Evolutionary conservation across 495 filamentous ascomycete species (phyloP), one percentile per base, ranked within the genome.

Genomic region (Terfezia boudieri): DNA sequence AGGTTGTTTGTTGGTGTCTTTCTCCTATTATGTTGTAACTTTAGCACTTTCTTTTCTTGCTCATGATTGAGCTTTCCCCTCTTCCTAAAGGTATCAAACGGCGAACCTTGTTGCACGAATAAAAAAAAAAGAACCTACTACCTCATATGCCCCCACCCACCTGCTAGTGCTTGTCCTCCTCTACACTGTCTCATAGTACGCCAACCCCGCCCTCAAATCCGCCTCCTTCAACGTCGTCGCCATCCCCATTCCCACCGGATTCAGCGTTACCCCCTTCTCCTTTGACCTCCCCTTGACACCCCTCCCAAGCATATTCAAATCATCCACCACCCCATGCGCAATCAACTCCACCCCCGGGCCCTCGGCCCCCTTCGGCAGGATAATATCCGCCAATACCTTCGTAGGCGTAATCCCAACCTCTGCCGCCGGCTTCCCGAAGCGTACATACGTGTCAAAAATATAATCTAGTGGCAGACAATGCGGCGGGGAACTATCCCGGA

Each of bases 391-490:
- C 7, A 64, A 9, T 1, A 22, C 46, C 54, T 64, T 64, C 9
- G 61, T 64, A 6, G 62, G 62, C 17, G 59, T 52, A 36, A 64
- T 64, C 2, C 54, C 55, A 32, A 51, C 51, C 49, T 64, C 62
- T 20, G 57, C 64, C 8, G 62, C 53, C 2, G 58, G 61, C 49
- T 64, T 64, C n/a, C 49, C 59, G 43, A 56, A 37, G 20, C 62
- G 58, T 2, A 64, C 61, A 23, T 64, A 59, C 41, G 64, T 55
- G 41, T 64, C 62, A 12, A 64, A 57, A 36, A 64, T 61, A 8
- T 53, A 37, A 12, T 53, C 52, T 9, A 64, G 58, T 9, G 61
- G 48, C 36, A 61, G 60, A 11, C 32, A 41, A 22, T 37, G 50
- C n/a, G 41, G 14, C 5, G 36, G 53, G 20, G 56, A 52, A 32